Conservation (phyloP, 495 filamentous ascomycete species). For the Neurospora cerealis region DNA sequence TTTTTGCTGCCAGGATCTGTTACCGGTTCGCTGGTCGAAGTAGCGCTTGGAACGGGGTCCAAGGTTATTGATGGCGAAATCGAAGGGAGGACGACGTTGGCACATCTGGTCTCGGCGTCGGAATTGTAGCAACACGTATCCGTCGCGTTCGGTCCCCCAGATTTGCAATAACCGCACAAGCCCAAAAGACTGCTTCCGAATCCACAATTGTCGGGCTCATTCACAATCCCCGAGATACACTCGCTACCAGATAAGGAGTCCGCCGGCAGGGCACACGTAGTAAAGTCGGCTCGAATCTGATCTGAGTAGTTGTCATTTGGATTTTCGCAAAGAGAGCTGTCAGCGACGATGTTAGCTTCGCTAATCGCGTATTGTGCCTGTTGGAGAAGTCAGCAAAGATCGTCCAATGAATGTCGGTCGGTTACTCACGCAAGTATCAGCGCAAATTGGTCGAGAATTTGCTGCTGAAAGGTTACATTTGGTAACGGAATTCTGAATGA, state of each 20-base stretch:
- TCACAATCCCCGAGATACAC: slow-evolving; percentile 67
- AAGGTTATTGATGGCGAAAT: slow-evolving; percentile 63
- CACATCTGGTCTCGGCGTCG: slow-evolving; percentile 59
- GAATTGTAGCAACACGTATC: slow-evolving; percentile 90
- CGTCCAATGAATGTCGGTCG: not conserved
- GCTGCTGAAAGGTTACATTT: slow-evolving; percentile 54
- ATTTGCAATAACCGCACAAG: slow-evolving; percentile 76
- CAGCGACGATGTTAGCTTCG: slow-evolving; percentile 73
- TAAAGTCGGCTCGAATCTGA: slow-evolving; percentile 88
- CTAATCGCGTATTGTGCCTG: slow-evolving; percentile 78
- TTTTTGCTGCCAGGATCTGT: slow-evolving; percentile 18
- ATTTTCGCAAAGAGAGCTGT: slow-evolving; percentile 59
- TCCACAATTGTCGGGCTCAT: slow-evolving; percentile 85
- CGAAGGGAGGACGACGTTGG: slow-evolving; percentile 62
- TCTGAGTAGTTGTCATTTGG: slow-evolving; percentile 51
- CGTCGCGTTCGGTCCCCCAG: slow-evolving; percentile 77
- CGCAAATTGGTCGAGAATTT: slow-evolving; percentile 71
- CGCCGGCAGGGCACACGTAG: slow-evolving; percentile 73
- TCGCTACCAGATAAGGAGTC: slow-evolving; percentile 57
- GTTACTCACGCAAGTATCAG: slow-evolving; percentile 72
- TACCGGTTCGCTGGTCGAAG: slow-evolving; percentile 34
- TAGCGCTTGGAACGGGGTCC: slow-evolving; percentile 35
- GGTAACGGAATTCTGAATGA: slow-evolving; percentile 83
- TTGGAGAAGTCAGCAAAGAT: slow-evolving; percentile 15
- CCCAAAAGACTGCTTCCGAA: slow-evolving; percentile 72